Evolutionary conservation across 2,329 filamentous ascomycete genomes (phyloP), one percentile per base, ranked within the genome.

Genomic region (Exophiala spinifera): DNA sequence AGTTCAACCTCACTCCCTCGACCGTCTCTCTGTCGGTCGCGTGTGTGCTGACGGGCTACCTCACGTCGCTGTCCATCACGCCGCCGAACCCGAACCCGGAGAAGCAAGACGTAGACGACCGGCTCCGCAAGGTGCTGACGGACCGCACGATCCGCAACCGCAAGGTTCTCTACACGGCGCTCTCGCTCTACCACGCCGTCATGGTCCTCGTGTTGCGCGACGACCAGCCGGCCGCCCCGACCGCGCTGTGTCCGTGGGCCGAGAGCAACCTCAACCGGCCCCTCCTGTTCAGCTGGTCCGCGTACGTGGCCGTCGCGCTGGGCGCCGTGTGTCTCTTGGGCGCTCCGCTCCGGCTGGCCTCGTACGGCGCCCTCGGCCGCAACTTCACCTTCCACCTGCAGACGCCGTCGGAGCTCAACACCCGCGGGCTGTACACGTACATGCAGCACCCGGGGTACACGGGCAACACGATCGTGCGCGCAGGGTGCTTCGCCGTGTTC

Each of bases 361-460:
- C 78, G 0, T 81, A 74, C 59, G 65, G 67, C 0, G 65, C 71
- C 0, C 70, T 83, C 0, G 80, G 79, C 1, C 68, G 65, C 8
- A 74, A 79, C 53, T 83, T 82, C 60, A 83, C 79, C 0, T 83
- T 81, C 59, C 69, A 71, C 1, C 72, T 83, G 1, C 66, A 74
- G 0, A 62, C 69, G 48, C 80, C 80, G 1, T 70, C 76, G 53
- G 60, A 64, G 1, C 64, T 82, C 6, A 69, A 72, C 11, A 81
- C 76, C 0, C 66, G 61, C 1, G 79, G 79, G 0, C 65, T 81
- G 1, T 81, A 81, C 56, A 56, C 59, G 15, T 77, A 74, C 56
- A 65, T 80, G 2, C 78, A 80, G 61, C 78, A 82, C 60, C 78
- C 79, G 1, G 78, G 77, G 51, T 82, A 82, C 54, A 74, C 74